phyloP scores from a whole-genome alignment of 768 basidiomycete genomes.

The Hericium rajendrae region DNA sequence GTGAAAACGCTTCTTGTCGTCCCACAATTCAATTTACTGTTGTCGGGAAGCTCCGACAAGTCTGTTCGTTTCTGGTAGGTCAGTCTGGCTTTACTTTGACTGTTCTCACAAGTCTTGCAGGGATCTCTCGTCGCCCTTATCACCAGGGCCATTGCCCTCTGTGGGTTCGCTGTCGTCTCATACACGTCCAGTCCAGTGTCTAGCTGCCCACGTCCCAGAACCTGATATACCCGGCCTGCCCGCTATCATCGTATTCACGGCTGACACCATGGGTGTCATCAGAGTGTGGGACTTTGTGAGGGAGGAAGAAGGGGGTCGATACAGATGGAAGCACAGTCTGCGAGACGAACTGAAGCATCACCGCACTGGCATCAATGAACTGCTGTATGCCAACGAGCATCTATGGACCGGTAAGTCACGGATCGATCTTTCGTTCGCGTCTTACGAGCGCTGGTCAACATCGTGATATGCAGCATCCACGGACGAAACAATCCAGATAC shows the following conservation, averaged over 20 bases:
- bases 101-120: conserved; percentile 24
- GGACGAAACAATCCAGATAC: conserved; percentile 73
- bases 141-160: conserved; percentile 34
- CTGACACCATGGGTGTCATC: conserved; percentile 88
- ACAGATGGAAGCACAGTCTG: conserved; percentile 42
- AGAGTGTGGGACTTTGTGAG: conserved; percentile 63
- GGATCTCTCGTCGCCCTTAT: conserved; percentile 47
- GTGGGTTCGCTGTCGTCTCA: conserved; percentile 73
- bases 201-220: conserved; percentile 40
- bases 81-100: neutral
- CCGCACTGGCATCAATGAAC: conserved; percentile 74
- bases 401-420: conserved; percentile 75
- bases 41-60: conserved; percentile 90
- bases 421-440: neutral
- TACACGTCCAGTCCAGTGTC: conserved; percentile 76
- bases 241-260: conserved; percentile 56
- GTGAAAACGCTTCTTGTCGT: conserved; percentile 77
- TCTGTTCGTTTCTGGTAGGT: conserved; percentile 76
- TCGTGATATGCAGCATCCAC: conserved; percentile 54
- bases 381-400: conserved; percentile 55
- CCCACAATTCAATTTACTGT: conserved; percentile 51
- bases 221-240: conserved; percentile 28
- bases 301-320: conserved; percentile 29
- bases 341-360: conserved; percentile 58
- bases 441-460: neutral